Evolutionary conservation across 2,329 filamentous ascomycete genomes (phyloP).

Genomic region (Decorospora gaudefroyi): DNA sequence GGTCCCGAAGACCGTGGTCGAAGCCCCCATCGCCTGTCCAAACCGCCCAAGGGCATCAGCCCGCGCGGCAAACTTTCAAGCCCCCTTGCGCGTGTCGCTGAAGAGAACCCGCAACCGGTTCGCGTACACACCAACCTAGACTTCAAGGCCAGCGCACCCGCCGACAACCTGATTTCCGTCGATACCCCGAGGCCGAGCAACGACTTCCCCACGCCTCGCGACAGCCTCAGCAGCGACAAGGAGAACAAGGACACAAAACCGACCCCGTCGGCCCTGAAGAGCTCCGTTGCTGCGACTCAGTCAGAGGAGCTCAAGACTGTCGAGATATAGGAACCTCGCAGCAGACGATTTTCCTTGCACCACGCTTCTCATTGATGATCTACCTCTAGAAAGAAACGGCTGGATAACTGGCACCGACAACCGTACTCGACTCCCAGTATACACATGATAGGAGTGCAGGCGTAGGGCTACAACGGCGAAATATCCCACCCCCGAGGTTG

Average conservation of each 20-base stretch:
- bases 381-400: conserved; percentile 32
- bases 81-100: conserved; percentile 73
- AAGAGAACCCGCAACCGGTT: conserved; percentile 60
- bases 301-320: conserved; percentile 55
- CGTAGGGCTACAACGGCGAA: conserved; percentile 18
- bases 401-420: conserved; percentile 34
- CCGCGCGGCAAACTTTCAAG: conserved; percentile 70
- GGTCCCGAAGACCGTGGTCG: conserved; percentile 65
- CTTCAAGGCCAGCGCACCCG: conserved; percentile 28
- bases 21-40: conserved; percentile 68
- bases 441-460: conserved; percentile 25
- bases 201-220: conserved; percentile 37
- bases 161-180: conserved; percentile 51
- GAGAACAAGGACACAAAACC: conserved; percentile 38
- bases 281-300: conserved; percentile 26
- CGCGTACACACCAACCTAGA: conserved; percentile 46
- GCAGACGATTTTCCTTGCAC: conserved; percentile 7
- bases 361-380: conserved; percentile 22
- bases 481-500: conserved; percentile 15
- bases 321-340: conserved; percentile 47
- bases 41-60: conserved; percentile 64
- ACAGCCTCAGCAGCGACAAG: conserved; percentile 47
- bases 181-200: conserved; percentile 50
- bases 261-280: conserved; percentile 36
- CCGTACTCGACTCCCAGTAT: conserved; percentile 14